A percentile compares a stretch with the other conserved stretches of the same genome.
Evolutionary conservation across 176 grass and related monocot genomes (phyloP).

Genomic region (Triticum turgidum): DNA sequence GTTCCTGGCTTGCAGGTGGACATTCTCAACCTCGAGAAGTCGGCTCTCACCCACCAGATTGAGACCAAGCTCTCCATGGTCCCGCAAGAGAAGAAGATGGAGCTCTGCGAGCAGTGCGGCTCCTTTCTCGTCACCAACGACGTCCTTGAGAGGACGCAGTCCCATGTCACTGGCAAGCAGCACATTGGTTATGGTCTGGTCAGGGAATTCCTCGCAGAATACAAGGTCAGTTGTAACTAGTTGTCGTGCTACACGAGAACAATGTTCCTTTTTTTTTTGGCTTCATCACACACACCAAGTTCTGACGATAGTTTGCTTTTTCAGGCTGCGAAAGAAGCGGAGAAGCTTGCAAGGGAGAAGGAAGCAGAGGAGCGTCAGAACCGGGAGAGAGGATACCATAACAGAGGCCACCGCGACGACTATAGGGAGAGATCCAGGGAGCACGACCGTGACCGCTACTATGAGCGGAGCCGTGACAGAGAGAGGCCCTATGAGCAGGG

Average conservation of each 20-base stretch:
- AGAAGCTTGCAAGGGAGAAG: slow-evolving; percentile 53
- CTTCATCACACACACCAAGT: neutral
- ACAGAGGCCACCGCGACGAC: slow-evolving; percentile 15
- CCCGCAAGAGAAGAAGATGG: slow-evolving; percentile 18
- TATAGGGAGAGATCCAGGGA: slow-evolving; percentile 39
- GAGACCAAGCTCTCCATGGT: slow-evolving; percentile 10
- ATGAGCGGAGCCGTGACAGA: slow-evolving; percentile 36
- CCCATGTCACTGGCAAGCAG: neutral
- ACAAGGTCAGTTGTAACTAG: neutral
- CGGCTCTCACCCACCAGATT: neutral
- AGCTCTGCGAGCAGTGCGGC: slow-evolving; percentile 3
- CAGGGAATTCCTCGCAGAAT: neutral
- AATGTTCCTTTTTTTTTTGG: neutral
- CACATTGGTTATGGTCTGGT: slow-evolving; percentile 9
- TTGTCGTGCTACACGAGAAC: neutral
- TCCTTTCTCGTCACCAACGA: slow-evolving; percentile 5
- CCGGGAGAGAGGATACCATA: slow-evolving; percentile 37
- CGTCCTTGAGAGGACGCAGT: slow-evolving; percentile 10
- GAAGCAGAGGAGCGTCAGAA: slow-evolving; percentile 39
- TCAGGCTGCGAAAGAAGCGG: slow-evolving; percentile 60
- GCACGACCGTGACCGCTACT: slow-evolving; percentile 37
- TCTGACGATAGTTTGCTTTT: slow-evolving; percentile 9
- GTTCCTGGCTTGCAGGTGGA: neutral
- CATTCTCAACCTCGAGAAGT: neutral
- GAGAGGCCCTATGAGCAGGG: slow-evolving; percentile 48